A percentile compares a stretch with the other conserved stretches of the same genome.
Evolutionary conservation across 2,329 filamentous ascomycete species (phyloP).

Genomic region (Hymenoscyphus scutula): DNA sequence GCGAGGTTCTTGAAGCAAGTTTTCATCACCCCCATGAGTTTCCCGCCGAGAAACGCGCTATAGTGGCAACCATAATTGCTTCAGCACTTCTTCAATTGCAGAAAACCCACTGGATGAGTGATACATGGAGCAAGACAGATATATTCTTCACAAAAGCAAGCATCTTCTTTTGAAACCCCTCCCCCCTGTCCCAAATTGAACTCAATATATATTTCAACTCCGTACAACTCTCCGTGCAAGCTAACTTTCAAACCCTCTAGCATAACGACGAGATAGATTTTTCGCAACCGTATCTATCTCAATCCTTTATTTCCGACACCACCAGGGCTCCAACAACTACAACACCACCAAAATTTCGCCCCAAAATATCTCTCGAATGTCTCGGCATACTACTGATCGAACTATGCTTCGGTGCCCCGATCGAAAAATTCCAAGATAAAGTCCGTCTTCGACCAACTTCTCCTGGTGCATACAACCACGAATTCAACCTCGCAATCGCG

Average conservation of each 20-base stretch:
- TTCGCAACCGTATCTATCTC: background rate
- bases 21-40: background rate
- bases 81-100: conserved; percentile 5
- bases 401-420: conserved; percentile 14
- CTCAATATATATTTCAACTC: too few relatives aligned
- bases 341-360: background rate
- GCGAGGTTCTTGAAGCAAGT: background rate
- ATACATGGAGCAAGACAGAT: conserved; percentile 6
- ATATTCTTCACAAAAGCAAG: conserved; percentile 1
- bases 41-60: background rate
- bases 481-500: background rate
- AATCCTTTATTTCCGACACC: background rate
- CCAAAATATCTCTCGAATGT: conserved; percentile 3
- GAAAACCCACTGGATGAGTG: conserved; percentile 5
- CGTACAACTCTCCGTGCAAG: too few relatives aligned
- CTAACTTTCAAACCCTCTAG: background rate
- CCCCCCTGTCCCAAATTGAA: too few relatives aligned
- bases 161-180: too few relatives aligned
- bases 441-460: background rate
- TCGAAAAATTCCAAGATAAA: conserved; percentile 7
- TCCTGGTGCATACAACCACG: background rate
- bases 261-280: background rate
- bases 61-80: conserved; percentile 5
- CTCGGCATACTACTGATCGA: conserved; percentile 16
- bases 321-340: background rate